phyloP scores from a whole-genome alignment of 2,329 filamentous ascomycete species.

The Nothophoma quercina region DNA sequence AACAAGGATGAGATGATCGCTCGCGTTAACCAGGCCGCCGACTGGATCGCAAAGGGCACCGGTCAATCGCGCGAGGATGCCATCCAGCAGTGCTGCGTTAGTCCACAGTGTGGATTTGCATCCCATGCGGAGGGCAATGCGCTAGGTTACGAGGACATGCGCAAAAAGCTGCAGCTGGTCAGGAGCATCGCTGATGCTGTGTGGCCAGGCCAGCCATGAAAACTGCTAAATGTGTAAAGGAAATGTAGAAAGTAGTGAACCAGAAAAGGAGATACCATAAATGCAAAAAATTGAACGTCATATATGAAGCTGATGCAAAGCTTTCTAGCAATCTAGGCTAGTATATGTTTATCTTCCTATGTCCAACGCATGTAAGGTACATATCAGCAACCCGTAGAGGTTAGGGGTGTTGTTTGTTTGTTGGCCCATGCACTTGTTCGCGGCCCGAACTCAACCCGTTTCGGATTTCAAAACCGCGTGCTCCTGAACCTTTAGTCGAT shows the following conservation, averaged over 20 bases:
- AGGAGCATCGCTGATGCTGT: constrained; percentile 75
- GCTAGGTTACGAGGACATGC: constrained; percentile 73
- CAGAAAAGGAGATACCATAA: neutral
- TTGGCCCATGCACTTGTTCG: no score
- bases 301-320: neutral
- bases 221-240: neutral
- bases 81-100: constrained; percentile 65
- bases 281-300: neutral
- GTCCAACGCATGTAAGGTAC: no score
- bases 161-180: constrained; percentile 74
- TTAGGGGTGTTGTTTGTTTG: no score
- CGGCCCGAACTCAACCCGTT: no score
- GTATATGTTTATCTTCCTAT: no score
- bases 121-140: constrained; percentile 78
- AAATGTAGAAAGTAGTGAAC: neutral
- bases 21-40: constrained; percentile 61
- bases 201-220: constrained; percentile 65
- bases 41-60: constrained; percentile 73
- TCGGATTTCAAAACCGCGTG: no score
- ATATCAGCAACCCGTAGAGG: no score
- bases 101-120: constrained; percentile 57
- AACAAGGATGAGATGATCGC: constrained; percentile 57
- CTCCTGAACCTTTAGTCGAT: no score
- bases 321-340: no score
- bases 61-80: constrained; percentile 71